Conservation (phyloP, 2,329 filamentous ascomycete species). For the Aureobasidium leucospermi region DNA sequence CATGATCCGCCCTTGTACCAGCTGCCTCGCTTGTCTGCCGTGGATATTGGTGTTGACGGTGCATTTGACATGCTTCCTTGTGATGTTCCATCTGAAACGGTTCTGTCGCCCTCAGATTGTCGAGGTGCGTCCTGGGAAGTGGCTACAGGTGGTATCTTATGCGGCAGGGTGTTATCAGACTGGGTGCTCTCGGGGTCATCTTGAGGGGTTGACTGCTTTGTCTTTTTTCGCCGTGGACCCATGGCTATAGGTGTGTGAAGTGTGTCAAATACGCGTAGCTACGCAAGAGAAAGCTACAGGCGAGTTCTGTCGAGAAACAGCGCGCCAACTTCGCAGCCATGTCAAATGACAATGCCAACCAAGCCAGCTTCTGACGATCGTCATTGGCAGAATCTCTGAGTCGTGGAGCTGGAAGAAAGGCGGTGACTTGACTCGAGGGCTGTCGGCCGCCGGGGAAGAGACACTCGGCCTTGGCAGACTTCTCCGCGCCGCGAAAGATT, state of each 20-base stretch:
- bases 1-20: conserved; percentile 36
- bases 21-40: conserved; percentile 30
- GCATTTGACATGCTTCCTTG: neutral
- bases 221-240: conserved; percentile 31
- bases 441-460: neutral
- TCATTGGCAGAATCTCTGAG: neutral
- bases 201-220: conserved; percentile 23
- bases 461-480: neutral
- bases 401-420: neutral
- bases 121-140: neutral
- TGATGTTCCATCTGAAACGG: neutral
- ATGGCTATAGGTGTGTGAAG: neutral
- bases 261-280: neutral
- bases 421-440: neutral
- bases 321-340: neutral
- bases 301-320: neutral
- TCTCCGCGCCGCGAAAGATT: conserved; percentile 5
- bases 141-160: neutral
- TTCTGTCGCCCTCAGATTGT: neutral
- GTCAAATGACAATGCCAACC: conserved; percentile 1
- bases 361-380: neutral
- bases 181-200: conserved; percentile 6
- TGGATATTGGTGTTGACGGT: neutral
- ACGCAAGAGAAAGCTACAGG: neutral
- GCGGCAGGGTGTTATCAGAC: neutral